Evolutionary conservation across 805 yeast species (phyloP), one percentile per base, ranked within the genome.

Genomic region (Candida jianshihensis): DNA sequence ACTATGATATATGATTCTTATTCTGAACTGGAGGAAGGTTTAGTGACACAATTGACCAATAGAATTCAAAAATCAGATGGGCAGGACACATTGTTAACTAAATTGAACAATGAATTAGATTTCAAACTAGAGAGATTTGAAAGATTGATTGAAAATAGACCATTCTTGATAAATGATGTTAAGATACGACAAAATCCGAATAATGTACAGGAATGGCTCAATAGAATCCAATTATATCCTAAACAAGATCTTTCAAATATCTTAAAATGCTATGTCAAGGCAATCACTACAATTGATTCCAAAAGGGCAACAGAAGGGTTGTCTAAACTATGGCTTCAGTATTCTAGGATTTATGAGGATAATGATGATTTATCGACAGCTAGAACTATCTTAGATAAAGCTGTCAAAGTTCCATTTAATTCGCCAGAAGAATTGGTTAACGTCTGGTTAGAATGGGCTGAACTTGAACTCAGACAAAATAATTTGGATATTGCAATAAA

Each of bases 371-470:
- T 68, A 10, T 63, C 61, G 14, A 73, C 83, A 0, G 87, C 89
- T 1, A 59, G 82, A 43, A 63, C 71, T 14, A 70, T 88, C 6
- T 73, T 70, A 37, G 73, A 75, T 26, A 78, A 78, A 33, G 80
- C 90, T 0, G 62, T 75, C 1, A 75, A 77, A 37, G 89, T 88
- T 1, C 89, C 88, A 6, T 87, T 70, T 57, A 68, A 63, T 19
- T 59, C 68, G 13, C 59, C 75, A 0, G 72, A 73, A 17, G 96
- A 87, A 41, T 58, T 87, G 16, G 83, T 79, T 2, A 70, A 70
- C 3, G 56, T 89, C 6, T 84, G 87, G 72, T 61, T 74, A n/a
- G 70, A 68, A 14, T 89, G 96, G 96, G 66, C 81, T 6, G 82
- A 82, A 38, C 60, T 75, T 57, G 81, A 80, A 40, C 48, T 83